phyloP scores from a whole-genome alignment of 169 alveolate genomes.

The Eimeria praecox region DNA sequence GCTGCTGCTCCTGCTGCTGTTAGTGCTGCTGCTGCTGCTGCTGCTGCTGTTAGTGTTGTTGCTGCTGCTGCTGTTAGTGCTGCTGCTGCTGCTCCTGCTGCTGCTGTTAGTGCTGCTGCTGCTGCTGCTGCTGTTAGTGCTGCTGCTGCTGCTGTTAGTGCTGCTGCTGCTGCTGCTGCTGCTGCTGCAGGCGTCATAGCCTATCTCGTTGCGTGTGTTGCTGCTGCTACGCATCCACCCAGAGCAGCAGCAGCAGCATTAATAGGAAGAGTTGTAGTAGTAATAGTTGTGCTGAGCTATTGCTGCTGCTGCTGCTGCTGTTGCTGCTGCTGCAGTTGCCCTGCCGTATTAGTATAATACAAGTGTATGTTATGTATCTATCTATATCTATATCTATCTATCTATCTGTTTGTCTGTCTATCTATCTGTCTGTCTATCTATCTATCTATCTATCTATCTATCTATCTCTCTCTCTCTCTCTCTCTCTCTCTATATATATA shows the following conservation, averaged over 20 bases:
- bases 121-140: slow-evolving; percentile 24
- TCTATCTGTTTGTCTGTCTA: no score
- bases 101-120: background rate
- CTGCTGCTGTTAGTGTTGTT: background rate
- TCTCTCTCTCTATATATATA: no score
- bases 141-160: background rate
- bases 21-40: slow-evolving; percentile 26
- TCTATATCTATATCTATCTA: no score
- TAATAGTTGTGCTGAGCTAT: no score
- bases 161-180: slow-evolving; percentile 37
- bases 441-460: no score
- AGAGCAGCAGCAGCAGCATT: slow-evolving; percentile 15
- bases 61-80: background rate
- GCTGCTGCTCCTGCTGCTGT: no score
- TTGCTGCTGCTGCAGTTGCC: slow-evolving; percentile 88
- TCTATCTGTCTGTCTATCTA: no score
- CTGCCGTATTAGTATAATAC: no score
- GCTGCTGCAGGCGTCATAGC: background rate
- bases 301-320: slow-evolving; percentile 99
- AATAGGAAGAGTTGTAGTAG: no score
- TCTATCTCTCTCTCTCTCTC: no score
- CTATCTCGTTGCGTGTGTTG: background rate
- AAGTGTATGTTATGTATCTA: no score
- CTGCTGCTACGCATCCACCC: background rate
- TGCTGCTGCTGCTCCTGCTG: slow-evolving; percentile 20